A percentile compares a stretch with the other conserved stretches of the same genome.
phyloP scores from a whole-genome alignment of 148 eudicot species.

The Dianthus caryophyllus region DNA sequence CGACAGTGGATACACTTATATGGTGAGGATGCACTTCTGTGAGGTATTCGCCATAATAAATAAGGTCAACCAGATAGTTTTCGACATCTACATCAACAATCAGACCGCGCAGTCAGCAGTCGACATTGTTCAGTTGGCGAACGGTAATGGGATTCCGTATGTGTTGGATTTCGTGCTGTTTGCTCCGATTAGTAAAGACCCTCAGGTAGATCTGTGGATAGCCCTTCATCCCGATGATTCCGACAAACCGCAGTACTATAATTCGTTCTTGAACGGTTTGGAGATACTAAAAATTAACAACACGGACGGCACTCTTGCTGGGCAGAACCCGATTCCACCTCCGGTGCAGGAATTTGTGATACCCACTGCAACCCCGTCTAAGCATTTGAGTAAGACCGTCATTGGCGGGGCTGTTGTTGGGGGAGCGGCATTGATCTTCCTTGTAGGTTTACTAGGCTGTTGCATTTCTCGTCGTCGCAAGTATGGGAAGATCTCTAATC shows the following conservation, averaged over 20 bases:
- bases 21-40: constrained; percentile 92
- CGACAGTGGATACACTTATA: constrained; percentile 66
- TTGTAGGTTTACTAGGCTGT: constrained; percentile 55
- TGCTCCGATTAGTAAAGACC: constrained; percentile 41
- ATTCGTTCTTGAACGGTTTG: constrained; percentile 77
- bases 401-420: constrained; percentile 83
- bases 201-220: constrained; percentile 77
- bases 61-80: constrained; percentile 53
- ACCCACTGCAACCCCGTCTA: constrained; percentile 11
- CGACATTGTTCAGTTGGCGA: constrained; percentile 56
- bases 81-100: constrained; percentile 61
- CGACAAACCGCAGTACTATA: constrained; percentile 42
- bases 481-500: constrained; percentile 54
- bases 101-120: constrained; percentile 51
- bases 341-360: constrained; percentile 33
- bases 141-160: constrained; percentile 40
- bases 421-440: constrained; percentile 42
- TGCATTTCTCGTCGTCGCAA: constrained; percentile 39
- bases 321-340: constrained; percentile 71
- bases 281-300: constrained; percentile 73
- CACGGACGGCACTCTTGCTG: constrained; percentile 62
- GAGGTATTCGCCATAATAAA: constrained; percentile 41
- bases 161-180: constrained; percentile 52
- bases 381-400: constrained; percentile 30
- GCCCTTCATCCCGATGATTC: constrained; percentile 48